phyloP scores from a whole-genome alignment of 441 rosid species.

The Isatis lusitanica region DNA sequence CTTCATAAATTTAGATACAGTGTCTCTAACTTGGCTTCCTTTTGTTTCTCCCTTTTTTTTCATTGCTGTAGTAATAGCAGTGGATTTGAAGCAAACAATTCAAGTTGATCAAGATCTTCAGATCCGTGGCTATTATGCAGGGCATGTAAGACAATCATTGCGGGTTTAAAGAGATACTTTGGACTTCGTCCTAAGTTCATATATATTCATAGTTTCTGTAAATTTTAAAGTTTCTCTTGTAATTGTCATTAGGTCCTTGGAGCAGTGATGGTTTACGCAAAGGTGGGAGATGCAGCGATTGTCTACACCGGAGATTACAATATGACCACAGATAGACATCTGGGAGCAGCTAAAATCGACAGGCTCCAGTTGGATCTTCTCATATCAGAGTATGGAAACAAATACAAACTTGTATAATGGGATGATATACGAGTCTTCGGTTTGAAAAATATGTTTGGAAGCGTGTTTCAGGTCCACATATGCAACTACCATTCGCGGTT shows the following conservation, averaged over 20 bases:
- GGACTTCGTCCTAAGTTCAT: slow-evolving; percentile 1
- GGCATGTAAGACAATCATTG: slow-evolving; percentile 66
- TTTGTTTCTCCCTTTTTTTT: not conserved
- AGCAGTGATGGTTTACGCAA: slow-evolving; percentile 98
- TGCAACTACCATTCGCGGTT: slow-evolving; percentile 89
- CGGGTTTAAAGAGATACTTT: slow-evolving; percentile 3
- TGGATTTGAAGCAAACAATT: slow-evolving; percentile 91
- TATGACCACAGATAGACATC: slow-evolving; percentile 98
- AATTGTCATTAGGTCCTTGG: slow-evolving; percentile 71
- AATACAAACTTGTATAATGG: not conserved
- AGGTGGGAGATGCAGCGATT: slow-evolving; percentile 84
- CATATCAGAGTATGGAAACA: slow-evolving; percentile 76
- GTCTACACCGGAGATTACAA: slow-evolving; percentile 97
- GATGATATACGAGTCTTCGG: not conserved
- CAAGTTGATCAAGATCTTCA: slow-evolving; percentile 89
- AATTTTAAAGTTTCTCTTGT: slow-evolving; percentile 4
- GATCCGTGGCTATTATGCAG: slow-evolving; percentile 93
- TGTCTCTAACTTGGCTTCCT: slow-evolving; percentile 24
- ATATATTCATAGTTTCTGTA: not conserved
- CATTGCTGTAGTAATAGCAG: slow-evolving; percentile 63
- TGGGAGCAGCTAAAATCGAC: slow-evolving; percentile 96
- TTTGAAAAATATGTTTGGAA: not conserved
- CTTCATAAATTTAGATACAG: not conserved
- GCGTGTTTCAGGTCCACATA: slow-evolving; percentile 74
- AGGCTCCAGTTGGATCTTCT: slow-evolving; percentile 79